phyloP scores from a whole-genome alignment of 2,329 filamentous ascomycete species.

The Aspergillus puulaauensis region DNA sequence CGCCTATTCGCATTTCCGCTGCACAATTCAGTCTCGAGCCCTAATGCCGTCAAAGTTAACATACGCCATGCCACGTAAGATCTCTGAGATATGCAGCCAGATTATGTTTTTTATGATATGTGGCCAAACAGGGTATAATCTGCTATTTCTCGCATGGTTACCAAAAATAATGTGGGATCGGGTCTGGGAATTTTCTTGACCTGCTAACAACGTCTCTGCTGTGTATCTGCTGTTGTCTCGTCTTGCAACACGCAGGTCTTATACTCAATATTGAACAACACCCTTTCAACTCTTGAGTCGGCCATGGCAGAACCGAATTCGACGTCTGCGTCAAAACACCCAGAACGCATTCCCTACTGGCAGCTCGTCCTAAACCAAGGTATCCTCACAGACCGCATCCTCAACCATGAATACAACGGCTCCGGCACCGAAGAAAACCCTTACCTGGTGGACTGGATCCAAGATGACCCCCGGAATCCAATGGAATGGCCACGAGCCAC shows the following conservation, averaged over 20 bases:
- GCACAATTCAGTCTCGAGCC: neutral
- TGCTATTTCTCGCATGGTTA: neutral
- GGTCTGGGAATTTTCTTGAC: neutral
- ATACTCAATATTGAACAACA: no score
- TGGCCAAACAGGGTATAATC: neutral
- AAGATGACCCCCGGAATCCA: constrained; percentile 44
- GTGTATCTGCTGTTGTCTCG: no score
- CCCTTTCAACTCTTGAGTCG: neutral
- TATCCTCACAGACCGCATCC: constrained; percentile 28
- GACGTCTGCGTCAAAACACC: neutral
- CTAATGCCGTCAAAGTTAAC: neutral
- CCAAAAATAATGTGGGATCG: neutral
- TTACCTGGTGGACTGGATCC: constrained; percentile 44
- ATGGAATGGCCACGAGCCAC: constrained; percentile 31
- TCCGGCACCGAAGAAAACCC: constrained; percentile 44
- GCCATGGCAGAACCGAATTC: neutral
- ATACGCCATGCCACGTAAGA: neutral
- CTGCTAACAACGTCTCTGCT: no score
- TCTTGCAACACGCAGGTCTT: no score
- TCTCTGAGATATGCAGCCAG: neutral
- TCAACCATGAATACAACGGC: constrained; percentile 33
- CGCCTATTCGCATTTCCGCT: neutral
- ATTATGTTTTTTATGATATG: neutral
- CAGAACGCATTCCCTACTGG: constrained; percentile 30
- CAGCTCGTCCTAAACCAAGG: constrained; percentile 33